phyloP scores from a whole-genome alignment of 2,329 filamentous ascomycete species.

The Elsinoe perseae region DNA sequence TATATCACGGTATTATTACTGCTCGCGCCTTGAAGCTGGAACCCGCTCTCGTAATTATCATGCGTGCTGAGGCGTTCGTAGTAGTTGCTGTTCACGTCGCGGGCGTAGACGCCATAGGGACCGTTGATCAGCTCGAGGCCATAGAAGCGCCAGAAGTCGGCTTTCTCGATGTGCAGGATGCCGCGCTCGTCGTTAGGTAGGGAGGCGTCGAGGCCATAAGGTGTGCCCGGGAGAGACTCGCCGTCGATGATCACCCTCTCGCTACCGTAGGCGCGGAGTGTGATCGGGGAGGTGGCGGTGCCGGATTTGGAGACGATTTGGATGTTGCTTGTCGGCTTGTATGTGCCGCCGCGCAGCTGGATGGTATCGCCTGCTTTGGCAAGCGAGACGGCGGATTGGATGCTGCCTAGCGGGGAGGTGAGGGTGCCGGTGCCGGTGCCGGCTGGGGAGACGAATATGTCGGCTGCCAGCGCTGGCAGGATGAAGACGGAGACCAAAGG shows the following conservation, averaged over 20 bases:
- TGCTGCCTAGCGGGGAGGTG: constrained; percentile 38
- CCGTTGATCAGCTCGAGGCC: constrained; percentile 34
- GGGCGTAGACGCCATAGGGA: constrained; percentile 34
- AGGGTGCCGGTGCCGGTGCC: constrained; percentile 38
- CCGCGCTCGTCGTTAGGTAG: constrained; percentile 39
- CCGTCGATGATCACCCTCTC: constrained; percentile 44
- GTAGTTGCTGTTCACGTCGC: constrained; percentile 31
- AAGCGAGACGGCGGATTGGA: constrained; percentile 41
- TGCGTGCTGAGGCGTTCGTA: constrained; percentile 33
- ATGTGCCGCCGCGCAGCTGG: constrained; percentile 39
- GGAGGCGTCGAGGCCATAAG: constrained; percentile 34
- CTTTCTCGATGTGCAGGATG: constrained; percentile 41
- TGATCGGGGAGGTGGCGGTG: constrained; percentile 35
- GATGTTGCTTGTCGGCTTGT: constrained; percentile 41
- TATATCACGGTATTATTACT: not conserved
- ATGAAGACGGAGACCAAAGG: not conserved
- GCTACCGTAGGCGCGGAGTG: constrained; percentile 36
- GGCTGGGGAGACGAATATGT: constrained; percentile 41
- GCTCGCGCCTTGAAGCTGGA: constrained; percentile 31
- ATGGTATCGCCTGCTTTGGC: constrained; percentile 43
- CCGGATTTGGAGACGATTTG: constrained; percentile 40
- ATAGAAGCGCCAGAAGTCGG: constrained; percentile 42
- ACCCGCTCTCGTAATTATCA: constrained; percentile 36
- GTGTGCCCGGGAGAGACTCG: constrained; percentile 35
- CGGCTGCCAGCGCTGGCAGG: constrained; percentile 16